phyloP scores from a whole-genome alignment of 2,329 filamentous ascomycete species.

The Penicillium brevicompactum region DNA sequence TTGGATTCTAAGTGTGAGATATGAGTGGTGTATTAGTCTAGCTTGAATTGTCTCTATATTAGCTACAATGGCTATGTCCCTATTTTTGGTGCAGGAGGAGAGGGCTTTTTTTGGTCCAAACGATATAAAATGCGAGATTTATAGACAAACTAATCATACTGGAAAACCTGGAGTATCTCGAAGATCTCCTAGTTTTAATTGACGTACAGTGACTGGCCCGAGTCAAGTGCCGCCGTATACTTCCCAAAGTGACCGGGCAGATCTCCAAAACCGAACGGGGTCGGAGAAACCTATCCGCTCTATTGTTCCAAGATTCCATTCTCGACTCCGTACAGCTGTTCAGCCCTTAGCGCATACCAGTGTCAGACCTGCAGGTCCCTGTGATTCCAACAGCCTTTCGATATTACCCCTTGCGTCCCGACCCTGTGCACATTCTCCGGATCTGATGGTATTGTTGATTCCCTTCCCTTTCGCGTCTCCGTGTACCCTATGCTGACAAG shows the following conservation, averaged over 20 bases:
- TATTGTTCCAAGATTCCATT: constrained; percentile 16
- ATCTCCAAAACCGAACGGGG: constrained; percentile 12
- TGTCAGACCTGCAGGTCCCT: constrained; percentile 9
- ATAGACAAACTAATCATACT: background rate
- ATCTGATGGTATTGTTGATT: constrained; percentile 37
- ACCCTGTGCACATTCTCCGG: constrained; percentile 29
- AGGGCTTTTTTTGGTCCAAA: background rate
- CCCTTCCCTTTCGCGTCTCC: constrained; percentile 23
- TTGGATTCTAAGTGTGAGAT: background rate
- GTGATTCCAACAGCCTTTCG: constrained; percentile 1
- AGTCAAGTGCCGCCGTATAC: background rate
- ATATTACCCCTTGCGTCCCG: constrained; percentile 30
- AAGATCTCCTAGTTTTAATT: too few species aligned
- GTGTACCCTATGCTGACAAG: constrained; percentile 18
- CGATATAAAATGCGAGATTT: background rate
- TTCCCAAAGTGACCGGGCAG: background rate
- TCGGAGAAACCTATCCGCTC: constrained; percentile 35
- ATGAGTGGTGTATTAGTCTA: background rate
- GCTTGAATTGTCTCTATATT: background rate
- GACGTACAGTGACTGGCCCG: too few species aligned
- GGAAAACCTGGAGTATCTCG: too few species aligned
- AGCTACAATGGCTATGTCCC: too few species aligned
- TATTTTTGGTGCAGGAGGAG: background rate
- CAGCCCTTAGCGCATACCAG: constrained; percentile 3
- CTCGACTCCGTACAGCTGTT: constrained; percentile 5